Base-by-base conservation (phyloP, 495 filamentous ascomycete genomes). In the Penicillium chermesinum region DNA sequence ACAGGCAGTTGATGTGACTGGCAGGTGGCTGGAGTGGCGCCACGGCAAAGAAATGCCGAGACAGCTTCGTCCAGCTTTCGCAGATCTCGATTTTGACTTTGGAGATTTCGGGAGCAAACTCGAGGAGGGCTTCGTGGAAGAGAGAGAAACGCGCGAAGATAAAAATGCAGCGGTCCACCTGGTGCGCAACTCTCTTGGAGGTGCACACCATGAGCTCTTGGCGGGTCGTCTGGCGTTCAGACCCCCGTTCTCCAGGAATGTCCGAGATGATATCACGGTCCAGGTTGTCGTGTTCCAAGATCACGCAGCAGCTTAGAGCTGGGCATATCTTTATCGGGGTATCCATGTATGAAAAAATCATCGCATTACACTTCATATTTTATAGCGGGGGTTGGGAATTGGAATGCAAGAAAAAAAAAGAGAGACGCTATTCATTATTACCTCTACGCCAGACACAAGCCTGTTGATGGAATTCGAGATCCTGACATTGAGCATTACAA, bases 81-180 rank as follows among this genome's bases (percentile, higher is more conserved):
- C 56, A 25, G 46, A 52, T 22, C 58, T 54, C 14, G 59, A 66
- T 30, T 67, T 67, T 49, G 57, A 59, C 52, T 25, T 30, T 30
- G 25, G 25, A 30, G 12, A 64, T 19, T 57, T 65, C 30, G 25
- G 36, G 27, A 49, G 54, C 8, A 50, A 50, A 8, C 41, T 48
- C 19, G 37, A 37, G 20, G 57, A 50, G 53, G 56, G 35, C 15
- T 67, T 69, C 34, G 50, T 39, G 45, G 62, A 73, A 14, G 58
- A 60, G 56, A 63, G 71, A 56, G 71, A 75, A 34, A 69, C 72
- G 9, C 58, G 79, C 12, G 66, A 77, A 53, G 79, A 85, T 52
- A 73, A 77, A 1, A 85, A 86, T 58, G 82, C 69, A 8, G 82
- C 82, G 3, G 77, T 79, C 8, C 80, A 84, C 67, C 62, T 87